Base-by-base conservation (phyloP, 805 yeast genomes). In the Teunomyces kruisii region DNA sequence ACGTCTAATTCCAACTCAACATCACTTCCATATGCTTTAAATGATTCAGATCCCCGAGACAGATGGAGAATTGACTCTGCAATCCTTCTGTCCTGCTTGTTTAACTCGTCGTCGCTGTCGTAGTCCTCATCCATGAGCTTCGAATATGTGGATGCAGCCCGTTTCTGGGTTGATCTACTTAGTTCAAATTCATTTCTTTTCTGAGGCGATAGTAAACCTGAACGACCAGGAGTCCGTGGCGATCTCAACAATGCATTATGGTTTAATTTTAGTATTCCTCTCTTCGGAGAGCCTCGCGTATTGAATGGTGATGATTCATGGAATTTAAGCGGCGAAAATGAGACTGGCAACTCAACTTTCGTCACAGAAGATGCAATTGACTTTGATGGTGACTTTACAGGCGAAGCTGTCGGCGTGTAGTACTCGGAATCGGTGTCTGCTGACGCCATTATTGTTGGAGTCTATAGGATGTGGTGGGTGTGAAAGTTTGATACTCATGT, bases 91-190 rank as follows among this genome's bases (percentile, higher is more conserved):
- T 79, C 81, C 36, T 72, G 73, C 6, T 64, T 67, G 17, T 66
- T 65, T 32, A 68, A 49, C 14, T 51, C 61, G n/a, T 53, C 61
- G 3, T 61, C 73, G 19, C 59, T 66, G 6, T 61, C 73, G 10
- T 62, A 67, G 6, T 58, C 65, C 12, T 64, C 69, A 24, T 65
- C 70, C 65, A 64, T 56, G 42, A 65, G 51, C 39, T 59, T 48
- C 41, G 58, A 51, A 44, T 64, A 68, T 5, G 59, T 47, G 15
- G 63, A 64, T 16, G 68, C 59, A 0, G 86, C 81, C 46, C 76
- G 59, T 50, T 73, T 72, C 19, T 77, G 57, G 1, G 86, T 86
- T 2, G 78, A 68, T 35, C 60, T 57, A 45, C 80, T 78, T 32
- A 70, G 49, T 6, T 67, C 76, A 1, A 56, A 56, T 46, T 61